These are phyloP conservation scores for Leccinum fibrillosum DNA, from an alignment of 768 basidiomycete genomes.

Conservation along the genomic window DNA sequence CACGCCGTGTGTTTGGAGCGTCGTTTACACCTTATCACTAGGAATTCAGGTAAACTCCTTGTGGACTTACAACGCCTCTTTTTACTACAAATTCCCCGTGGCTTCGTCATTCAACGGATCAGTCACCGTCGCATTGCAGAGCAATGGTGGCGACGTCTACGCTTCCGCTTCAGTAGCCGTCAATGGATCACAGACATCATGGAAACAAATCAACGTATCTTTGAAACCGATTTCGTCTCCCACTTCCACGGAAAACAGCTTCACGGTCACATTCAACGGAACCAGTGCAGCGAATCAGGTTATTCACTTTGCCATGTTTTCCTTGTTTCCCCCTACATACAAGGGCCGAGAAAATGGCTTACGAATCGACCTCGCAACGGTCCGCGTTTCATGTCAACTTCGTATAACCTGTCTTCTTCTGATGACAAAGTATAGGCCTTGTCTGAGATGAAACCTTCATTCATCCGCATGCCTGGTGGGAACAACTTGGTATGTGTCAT, in stretches of 20 bases:
- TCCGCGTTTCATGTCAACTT: slow-evolving; percentile 14
- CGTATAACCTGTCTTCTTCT: neutral
- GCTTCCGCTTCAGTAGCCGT: slow-evolving; percentile 38
- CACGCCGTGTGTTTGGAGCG: neutral
- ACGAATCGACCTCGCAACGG: slow-evolving; percentile 57
- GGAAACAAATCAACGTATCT: slow-evolving; percentile 43
- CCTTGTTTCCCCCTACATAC: slow-evolving; percentile 65
- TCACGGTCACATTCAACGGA: slow-evolving; percentile 50
- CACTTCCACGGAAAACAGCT: slow-evolving; percentile 42
- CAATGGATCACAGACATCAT: slow-evolving; percentile 41
- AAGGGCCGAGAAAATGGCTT: slow-evolving; percentile 57
- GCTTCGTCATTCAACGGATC: slow-evolving; percentile 38
- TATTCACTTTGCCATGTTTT: slow-evolving; percentile 56
- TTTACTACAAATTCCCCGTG: slow-evolving; percentile 53
- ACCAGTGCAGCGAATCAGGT: slow-evolving; percentile 36
- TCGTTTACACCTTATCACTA: slow-evolving; percentile 4
- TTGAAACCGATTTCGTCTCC: slow-evolving; percentile 42
- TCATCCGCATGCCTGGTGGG: slow-evolving; percentile 66
- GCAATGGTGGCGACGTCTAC: slow-evolving; percentile 39
- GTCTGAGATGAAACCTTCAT: slow-evolving; percentile 50
- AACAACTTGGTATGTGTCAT: slow-evolving; percentile 49
- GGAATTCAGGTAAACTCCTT: slow-evolving; percentile 53
- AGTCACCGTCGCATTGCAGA: slow-evolving; percentile 44
- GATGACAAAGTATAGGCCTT: slow-evolving; percentile 37
- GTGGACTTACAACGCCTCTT: slow-evolving; percentile 56